Conservation (phyloP, 2,329 filamentous ascomycete species). For the Hymenoscyphus albidus region DNA sequence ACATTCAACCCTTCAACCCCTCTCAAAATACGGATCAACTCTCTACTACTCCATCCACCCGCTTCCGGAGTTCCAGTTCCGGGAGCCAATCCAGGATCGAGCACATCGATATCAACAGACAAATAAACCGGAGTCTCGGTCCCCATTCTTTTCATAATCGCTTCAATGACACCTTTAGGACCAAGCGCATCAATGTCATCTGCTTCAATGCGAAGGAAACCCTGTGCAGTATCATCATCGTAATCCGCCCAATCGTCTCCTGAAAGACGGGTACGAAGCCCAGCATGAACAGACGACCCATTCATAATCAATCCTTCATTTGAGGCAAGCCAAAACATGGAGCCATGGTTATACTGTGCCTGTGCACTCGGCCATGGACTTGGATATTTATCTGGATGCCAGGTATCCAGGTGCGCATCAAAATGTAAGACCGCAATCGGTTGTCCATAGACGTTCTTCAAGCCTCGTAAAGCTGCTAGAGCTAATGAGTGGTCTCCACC, state of each 20-base stretch:
- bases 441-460: conserved; percentile 57
- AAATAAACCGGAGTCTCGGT: conserved; percentile 76
- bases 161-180: conserved; percentile 62
- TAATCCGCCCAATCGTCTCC: conserved; percentile 64
- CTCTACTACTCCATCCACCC: conserved; percentile 85
- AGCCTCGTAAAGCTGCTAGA: conserved; percentile 63
- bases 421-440: conserved; percentile 71
- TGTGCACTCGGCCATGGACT: conserved; percentile 69
- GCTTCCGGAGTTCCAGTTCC: conserved; percentile 87
- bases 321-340: conserved; percentile 86
- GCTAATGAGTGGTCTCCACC: conserved; percentile 72
- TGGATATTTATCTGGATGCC: conserved; percentile 62
- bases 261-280: conserved; percentile 72
- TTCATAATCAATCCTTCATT: conserved; percentile 77
- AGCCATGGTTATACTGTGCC: conserved; percentile 79
- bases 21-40: conserved; percentile 77
- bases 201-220: conserved; percentile 74
- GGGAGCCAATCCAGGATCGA: conserved; percentile 67
- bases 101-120: conserved; percentile 75
- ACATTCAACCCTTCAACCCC: conserved; percentile 80
- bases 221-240: conserved; percentile 68
- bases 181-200: conserved; percentile 88
- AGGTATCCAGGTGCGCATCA: conserved; percentile 47
- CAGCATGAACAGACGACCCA: conserved; percentile 73
- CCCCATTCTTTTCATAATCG: conserved; percentile 69